A percentile compares a stretch with the other conserved stretches of the same genome.
Conservation (phyloP, 2,329 filamentous ascomycete species). For the Botrytis deweyae region DNA sequence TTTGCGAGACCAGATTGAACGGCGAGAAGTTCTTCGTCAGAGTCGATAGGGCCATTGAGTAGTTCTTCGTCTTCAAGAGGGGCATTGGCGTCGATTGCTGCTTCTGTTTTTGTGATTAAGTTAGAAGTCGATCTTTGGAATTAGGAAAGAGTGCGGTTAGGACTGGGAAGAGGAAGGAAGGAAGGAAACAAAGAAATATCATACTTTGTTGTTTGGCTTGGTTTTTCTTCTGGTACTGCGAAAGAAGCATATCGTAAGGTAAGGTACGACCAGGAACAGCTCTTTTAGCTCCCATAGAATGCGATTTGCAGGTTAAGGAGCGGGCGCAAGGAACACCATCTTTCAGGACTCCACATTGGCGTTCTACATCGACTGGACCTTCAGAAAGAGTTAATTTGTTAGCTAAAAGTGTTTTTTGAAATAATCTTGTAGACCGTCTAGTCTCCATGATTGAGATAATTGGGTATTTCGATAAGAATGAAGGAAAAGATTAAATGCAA, state of each 20-base stretch:
- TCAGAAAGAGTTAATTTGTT: background rate
- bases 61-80: constrained; percentile 81
- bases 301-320: constrained; percentile 89
- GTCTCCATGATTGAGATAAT: constrained; percentile 1
- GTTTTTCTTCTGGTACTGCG: constrained; percentile 94
- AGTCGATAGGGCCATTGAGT: constrained; percentile 80
- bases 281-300: constrained; percentile 92
- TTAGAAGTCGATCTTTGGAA: background rate
- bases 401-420: constrained; percentile 18
- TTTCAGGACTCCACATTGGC: constrained; percentile 85
- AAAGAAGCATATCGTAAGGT: constrained; percentile 88
- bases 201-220: constrained; percentile 95
- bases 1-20: constrained; percentile 80
- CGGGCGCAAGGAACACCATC: constrained; percentile 86
- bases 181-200: constrained; percentile 40
- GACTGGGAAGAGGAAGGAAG: constrained; percentile 23
- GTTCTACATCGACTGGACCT: constrained; percentile 89
- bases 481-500: background rate
- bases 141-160: background rate
- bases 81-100: constrained; percentile 90
- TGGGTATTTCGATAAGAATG: background rate
- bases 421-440: background rate
- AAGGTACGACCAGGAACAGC: constrained; percentile 82
- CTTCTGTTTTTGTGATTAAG: constrained; percentile 57
- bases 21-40: constrained; percentile 87